Evolutionary conservation across 306 rosid species (phyloP).

Genomic region (Quercus rubra): DNA sequence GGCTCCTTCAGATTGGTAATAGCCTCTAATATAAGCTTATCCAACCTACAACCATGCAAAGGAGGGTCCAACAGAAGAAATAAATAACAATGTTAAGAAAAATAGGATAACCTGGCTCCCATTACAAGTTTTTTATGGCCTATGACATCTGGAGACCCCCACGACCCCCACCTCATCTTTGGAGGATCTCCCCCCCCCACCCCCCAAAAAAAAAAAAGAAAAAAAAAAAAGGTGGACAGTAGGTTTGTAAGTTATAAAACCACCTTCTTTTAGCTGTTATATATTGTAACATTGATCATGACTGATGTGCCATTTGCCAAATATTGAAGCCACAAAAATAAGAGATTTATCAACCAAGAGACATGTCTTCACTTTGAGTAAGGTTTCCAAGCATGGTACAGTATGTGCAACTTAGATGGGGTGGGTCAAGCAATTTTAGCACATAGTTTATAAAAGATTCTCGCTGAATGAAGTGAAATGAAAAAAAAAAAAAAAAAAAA

Average conservation of each 20-base stretch:
- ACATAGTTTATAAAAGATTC: background rate
- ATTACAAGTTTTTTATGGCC: background rate
- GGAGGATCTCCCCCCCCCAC: background rate
- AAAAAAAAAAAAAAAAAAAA: background rate
- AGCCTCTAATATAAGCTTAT: slow-evolving; percentile 73
- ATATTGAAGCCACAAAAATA: background rate
- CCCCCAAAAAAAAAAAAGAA: fast-evolving
- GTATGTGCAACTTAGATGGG: background rate
- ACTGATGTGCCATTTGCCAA: background rate
- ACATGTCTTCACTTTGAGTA: background rate
- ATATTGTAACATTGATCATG: background rate
- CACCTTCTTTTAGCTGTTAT: background rate
- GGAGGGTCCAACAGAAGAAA: slow-evolving; percentile 9
- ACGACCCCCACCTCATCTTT: background rate
- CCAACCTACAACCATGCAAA: slow-evolving; percentile 65
- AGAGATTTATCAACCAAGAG: background rate
- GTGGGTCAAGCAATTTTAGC: background rate
- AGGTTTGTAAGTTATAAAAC: background rate
- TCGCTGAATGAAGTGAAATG: background rate
- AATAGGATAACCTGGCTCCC: background rate
- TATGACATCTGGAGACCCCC: background rate
- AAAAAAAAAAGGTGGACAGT: background rate
- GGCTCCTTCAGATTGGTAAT: slow-evolving; percentile 77
- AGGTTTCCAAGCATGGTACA: background rate
- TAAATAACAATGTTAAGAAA: slow-evolving; percentile 13